A percentile compares a stretch with the other conserved stretches of the same genome.
Evolutionary conservation across 768 basidiomycete genomes (phyloP).

Genomic region (Xerocomellus amylosporus): DNA sequence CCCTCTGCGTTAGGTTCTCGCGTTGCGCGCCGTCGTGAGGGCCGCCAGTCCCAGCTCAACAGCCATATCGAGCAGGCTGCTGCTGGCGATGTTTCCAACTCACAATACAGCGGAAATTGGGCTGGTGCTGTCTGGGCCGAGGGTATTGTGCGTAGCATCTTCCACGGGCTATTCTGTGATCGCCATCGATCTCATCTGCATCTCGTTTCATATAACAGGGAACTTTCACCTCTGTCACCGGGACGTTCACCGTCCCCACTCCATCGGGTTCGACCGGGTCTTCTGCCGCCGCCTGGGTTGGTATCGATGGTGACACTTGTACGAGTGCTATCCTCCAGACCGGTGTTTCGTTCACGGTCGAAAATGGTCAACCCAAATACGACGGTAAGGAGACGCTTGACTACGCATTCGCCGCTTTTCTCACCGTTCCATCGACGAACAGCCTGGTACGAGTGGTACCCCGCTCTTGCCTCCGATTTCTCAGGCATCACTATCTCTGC

Average conservation of each 20-base stretch:
- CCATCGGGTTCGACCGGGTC: not conserved
- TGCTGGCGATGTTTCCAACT: not conserved
- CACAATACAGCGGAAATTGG: conserved; percentile 6
- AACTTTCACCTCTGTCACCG: conserved; percentile 7
- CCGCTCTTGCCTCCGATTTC: not conserved
- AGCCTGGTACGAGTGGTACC: conserved; percentile 16
- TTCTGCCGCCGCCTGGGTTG: conserved; percentile 11
- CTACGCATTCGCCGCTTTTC: not conserved
- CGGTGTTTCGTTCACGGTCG: not conserved
- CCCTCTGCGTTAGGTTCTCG: not conserved
- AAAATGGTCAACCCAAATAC: not conserved
- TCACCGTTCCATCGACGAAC: not conserved
- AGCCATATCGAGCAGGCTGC: not conserved
- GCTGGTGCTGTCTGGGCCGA: conserved; percentile 5
- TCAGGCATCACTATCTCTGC: not conserved
- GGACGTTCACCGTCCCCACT: conserved; percentile 7
- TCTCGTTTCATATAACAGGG: not conserved
- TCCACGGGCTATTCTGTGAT: not conserved
- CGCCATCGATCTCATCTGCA: not conserved
- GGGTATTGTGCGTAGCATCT: not conserved
- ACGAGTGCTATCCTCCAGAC: conserved; percentile 1
- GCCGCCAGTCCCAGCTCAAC: not conserved
- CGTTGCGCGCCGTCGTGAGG: not conserved
- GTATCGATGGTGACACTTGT: conserved; percentile 10
- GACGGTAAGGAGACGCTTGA: not conserved